Evolutionary conservation across 1,284 basidiomycete species (phyloP).

Genomic region (Pterula multifida): DNA sequence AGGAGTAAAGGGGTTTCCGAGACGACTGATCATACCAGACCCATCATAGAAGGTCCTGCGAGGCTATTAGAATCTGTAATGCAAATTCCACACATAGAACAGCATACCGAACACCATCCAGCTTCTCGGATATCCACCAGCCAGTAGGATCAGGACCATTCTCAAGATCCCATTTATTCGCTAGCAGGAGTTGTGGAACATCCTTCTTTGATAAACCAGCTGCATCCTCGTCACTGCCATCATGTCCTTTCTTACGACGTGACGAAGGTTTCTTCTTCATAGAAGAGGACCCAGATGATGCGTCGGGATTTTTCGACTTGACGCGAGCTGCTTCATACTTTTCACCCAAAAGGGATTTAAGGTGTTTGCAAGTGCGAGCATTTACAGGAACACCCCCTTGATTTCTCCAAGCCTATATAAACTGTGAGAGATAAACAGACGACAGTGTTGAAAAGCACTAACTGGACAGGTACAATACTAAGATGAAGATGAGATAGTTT

Average conservation of each 20-base stretch:
- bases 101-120: slow-evolving; percentile 43
- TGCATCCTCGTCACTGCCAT: slow-evolving; percentile 19
- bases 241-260: slow-evolving; percentile 12
- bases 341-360: slow-evolving; percentile 27
- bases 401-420: slow-evolving; percentile 21
- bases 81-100: slow-evolving; percentile 3
- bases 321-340: slow-evolving; percentile 24
- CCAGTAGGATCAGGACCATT: slow-evolving; percentile 44
- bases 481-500: neutral
- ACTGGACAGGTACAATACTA: slow-evolving; percentile 21
- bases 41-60: slow-evolving; percentile 50
- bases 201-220: slow-evolving; percentile 13
- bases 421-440: neutral
- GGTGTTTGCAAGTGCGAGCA: slow-evolving; percentile 29
- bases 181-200: slow-evolving; percentile 38
- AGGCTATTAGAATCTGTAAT: neutral
- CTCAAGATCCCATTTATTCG: slow-evolving; percentile 48
- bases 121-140: slow-evolving; percentile 60
- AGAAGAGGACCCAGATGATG: neutral
- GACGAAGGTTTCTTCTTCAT: slow-evolving; percentile 17
- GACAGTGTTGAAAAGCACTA: slow-evolving; percentile 2
- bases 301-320: slow-evolving; percentile 11
- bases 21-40: slow-evolving; percentile 40
- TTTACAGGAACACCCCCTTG: slow-evolving; percentile 21
- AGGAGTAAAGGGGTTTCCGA: slow-evolving; percentile 49